Conservation (phyloP, 805 yeast genomes). For the Zygoascus biomembranicola region DNA sequence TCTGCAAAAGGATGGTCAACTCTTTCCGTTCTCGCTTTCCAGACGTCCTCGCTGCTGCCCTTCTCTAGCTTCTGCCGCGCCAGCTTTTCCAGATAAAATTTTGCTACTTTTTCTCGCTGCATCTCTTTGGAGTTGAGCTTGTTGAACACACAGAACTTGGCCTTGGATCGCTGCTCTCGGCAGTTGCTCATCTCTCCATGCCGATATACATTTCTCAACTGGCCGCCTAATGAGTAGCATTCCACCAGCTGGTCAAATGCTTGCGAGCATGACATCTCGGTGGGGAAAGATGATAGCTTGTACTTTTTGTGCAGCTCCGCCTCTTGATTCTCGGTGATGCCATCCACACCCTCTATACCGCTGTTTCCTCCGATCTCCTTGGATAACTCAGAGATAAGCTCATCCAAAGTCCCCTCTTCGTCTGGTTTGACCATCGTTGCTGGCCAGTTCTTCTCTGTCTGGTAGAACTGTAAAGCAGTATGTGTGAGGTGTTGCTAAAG, state of each 20-base stretch:
- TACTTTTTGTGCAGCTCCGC: not conserved
- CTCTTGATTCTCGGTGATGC: not conserved
- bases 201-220: constrained; percentile 72
- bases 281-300: constrained; percentile 23
- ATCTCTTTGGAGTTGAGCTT: constrained; percentile 47
- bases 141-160: constrained; percentile 71
- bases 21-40: constrained; percentile 45
- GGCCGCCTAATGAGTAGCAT: constrained; percentile 90
- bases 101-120: constrained; percentile 45
- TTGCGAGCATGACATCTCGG: constrained; percentile 64
- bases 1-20: constrained; percentile 34
- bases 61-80: constrained; percentile 46
- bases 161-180: constrained; percentile 56
- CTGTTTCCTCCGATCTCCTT: constrained; percentile 4
- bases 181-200: constrained; percentile 74
- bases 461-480: too few relatives aligned
- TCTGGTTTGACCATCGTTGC: constrained; percentile 2
- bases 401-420: constrained; percentile 6
- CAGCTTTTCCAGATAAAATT: constrained; percentile 57
- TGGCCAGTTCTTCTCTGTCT: not conserved
- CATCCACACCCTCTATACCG: not conserved
- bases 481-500: too few relatives aligned
- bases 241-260: constrained; percentile 80
- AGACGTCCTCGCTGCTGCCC: constrained; percentile 80
- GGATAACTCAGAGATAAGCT: constrained; percentile 7